Evolutionary conservation across 331 rosid genomes (phyloP).

Genomic region (Quercus tomentella): DNA sequence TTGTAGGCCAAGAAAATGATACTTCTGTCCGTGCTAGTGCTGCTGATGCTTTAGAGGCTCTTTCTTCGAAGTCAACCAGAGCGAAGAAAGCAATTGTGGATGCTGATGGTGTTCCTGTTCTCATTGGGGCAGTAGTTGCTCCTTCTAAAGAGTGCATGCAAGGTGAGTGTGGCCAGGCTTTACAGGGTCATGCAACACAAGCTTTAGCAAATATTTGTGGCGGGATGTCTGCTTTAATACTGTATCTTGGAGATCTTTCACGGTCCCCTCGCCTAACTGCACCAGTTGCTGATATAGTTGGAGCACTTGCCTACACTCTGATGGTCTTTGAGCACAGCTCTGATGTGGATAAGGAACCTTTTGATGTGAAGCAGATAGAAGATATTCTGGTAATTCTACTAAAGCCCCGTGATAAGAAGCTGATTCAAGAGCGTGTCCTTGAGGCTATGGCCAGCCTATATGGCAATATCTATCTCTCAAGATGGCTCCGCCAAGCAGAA

Average conservation of each 20-base stretch:
- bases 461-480: constrained; percentile 75
- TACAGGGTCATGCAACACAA: constrained; percentile 78
- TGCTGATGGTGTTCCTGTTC: constrained; percentile 72
- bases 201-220: constrained; percentile 88
- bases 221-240: constrained; percentile 78
- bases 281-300: constrained; percentile 89
- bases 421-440: constrained; percentile 87
- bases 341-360: constrained; percentile 44
- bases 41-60: constrained; percentile 95
- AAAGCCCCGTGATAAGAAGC: constrained; percentile 71
- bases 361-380: constrained; percentile 69
- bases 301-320: constrained; percentile 91
- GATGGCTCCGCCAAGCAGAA: constrained; percentile 66
- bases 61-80: constrained; percentile 67
- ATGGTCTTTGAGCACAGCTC: constrained; percentile 73
- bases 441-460: constrained; percentile 98
- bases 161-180: constrained; percentile 66
- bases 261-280: constrained; percentile 67
- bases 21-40: constrained; percentile 96
- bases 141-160: constrained; percentile 97
- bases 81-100: constrained; percentile 77
- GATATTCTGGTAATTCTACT: constrained; percentile 72
- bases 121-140: constrained; percentile 93
- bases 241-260: constrained; percentile 91
- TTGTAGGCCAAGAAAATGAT: constrained; percentile 72